phyloP scores from a whole-genome alignment of 306 rosid genomes.

The Malus orientalis region DNA sequence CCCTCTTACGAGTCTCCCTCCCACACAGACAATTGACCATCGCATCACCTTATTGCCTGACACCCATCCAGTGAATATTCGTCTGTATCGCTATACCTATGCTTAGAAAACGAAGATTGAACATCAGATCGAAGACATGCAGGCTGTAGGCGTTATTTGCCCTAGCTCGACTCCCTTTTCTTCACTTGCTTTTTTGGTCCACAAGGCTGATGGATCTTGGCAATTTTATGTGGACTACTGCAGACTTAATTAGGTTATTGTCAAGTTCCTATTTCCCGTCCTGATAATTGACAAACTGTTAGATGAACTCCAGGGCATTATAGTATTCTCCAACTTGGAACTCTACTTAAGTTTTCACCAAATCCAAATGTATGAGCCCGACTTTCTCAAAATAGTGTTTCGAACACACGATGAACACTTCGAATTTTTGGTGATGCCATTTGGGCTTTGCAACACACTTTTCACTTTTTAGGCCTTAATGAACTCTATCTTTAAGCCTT shows the following conservation, averaged over 20 bases:
- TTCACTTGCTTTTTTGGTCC: not conserved
- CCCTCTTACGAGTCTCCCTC: not conserved
- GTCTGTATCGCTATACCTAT: not conserved
- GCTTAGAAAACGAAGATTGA: not conserved
- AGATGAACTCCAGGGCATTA: not conserved
- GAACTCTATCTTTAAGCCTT: no score
- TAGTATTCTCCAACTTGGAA: not conserved
- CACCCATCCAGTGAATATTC: not conserved
- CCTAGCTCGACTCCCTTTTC: not conserved
- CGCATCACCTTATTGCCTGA: accelerated
- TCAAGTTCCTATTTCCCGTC: not conserved
- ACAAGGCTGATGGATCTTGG: not conserved
- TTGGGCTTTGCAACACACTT: no score
- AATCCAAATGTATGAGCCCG: not conserved
- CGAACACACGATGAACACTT: no score
- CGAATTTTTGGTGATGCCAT: no score
- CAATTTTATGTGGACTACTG: no score
- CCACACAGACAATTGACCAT: accelerated
- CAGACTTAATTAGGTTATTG: not conserved
- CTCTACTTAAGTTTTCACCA: not conserved
- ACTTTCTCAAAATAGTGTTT: no score
- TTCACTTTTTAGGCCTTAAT: no score
- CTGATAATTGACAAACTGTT: not conserved
- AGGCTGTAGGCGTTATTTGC: not conserved
- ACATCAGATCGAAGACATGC: not conserved